phyloP scores from a whole-genome alignment of 768 basidiomycete genomes.

The Lentinula edodes region DNA sequence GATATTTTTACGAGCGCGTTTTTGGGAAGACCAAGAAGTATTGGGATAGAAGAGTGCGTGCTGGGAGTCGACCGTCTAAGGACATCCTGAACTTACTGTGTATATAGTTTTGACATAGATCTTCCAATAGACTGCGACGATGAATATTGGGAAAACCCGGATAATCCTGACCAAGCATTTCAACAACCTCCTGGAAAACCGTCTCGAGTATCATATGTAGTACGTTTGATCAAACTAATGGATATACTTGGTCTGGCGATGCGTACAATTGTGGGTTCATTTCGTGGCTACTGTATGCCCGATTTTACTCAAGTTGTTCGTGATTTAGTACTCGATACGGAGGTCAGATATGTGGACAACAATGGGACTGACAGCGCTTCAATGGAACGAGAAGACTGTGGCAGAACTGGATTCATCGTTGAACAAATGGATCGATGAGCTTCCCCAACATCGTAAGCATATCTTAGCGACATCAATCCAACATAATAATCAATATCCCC shows the following conservation, averaged over 20 bases:
- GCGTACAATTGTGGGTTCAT: conserved; percentile 41
- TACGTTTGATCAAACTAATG: conserved; percentile 37
- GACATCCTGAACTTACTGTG: background rate
- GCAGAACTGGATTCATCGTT: conserved; percentile 70
- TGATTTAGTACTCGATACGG: conserved; percentile 10
- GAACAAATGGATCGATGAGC: conserved; percentile 69
- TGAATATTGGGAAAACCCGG: conserved; percentile 51
- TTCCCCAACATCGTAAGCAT: conserved; percentile 49
- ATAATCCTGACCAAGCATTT: conserved; percentile 36
- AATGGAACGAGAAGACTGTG: conserved; percentile 53
- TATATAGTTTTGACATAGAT: conserved; percentile 52
- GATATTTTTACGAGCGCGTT: conserved; percentile 22
- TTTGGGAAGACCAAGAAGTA: conserved; percentile 54
- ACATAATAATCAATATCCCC: background rate
- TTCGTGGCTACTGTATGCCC: background rate
- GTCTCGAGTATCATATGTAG: conserved; percentile 39
- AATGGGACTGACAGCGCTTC: background rate
- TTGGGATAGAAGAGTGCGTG: conserved; percentile 55
- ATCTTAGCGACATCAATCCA: background rate
- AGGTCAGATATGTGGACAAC: conserved; percentile 2
- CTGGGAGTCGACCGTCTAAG: background rate
- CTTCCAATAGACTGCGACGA: conserved; percentile 61
- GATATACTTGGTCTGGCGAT: conserved; percentile 47
- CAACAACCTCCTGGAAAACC: conserved; percentile 50
- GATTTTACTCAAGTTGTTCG: conserved; percentile 20